These are phyloP conservation scores for Aspergillus sp. DNA, from an alignment of 2,329 filamentous ascomycete species.

Conservation along the genomic window DNA sequence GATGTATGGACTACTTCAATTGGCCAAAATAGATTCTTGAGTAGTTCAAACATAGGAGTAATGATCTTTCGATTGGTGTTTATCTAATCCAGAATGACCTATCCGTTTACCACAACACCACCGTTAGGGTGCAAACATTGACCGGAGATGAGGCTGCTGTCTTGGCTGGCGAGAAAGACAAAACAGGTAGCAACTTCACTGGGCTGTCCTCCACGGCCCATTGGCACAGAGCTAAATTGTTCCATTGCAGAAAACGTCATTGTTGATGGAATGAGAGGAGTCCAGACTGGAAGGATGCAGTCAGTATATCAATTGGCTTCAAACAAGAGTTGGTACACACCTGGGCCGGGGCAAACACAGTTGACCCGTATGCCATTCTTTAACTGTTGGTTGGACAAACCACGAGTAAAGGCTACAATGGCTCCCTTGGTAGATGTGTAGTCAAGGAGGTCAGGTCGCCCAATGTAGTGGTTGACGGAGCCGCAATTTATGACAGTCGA, in stretches of 20 bases:
- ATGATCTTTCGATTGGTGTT: background rate
- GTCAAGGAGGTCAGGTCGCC: constrained; percentile 69
- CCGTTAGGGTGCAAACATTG: constrained; percentile 61
- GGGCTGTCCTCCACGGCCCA: constrained; percentile 70
- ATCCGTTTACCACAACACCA: constrained; percentile 48
- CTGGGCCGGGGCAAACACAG: constrained; percentile 64
- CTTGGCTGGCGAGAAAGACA: constrained; percentile 68
- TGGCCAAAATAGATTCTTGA: no score
- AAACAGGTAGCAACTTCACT: constrained; percentile 75
- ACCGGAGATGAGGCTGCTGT: constrained; percentile 66
- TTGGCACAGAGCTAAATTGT: constrained; percentile 60
- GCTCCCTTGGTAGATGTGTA: constrained; percentile 69
- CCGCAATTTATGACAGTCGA: constrained; percentile 78
- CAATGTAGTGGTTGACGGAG: constrained; percentile 75
- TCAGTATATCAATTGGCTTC: background rate
- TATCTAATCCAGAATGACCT: constrained; percentile 4
- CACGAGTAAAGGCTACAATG: constrained; percentile 70
- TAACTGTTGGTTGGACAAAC: constrained; percentile 65
- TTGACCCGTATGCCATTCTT: constrained; percentile 67
- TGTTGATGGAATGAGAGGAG: constrained; percentile 63
- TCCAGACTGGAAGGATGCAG: constrained; percentile 51
- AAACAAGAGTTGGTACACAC: constrained; percentile 20
- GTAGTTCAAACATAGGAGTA: background rate
- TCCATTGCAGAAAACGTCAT: constrained; percentile 65
- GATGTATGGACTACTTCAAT: no score